These are phyloP conservation scores for Chlamydomonas sp. DNA, from an alignment of 139 green algal genomes.

Conservation along the genomic window DNA sequence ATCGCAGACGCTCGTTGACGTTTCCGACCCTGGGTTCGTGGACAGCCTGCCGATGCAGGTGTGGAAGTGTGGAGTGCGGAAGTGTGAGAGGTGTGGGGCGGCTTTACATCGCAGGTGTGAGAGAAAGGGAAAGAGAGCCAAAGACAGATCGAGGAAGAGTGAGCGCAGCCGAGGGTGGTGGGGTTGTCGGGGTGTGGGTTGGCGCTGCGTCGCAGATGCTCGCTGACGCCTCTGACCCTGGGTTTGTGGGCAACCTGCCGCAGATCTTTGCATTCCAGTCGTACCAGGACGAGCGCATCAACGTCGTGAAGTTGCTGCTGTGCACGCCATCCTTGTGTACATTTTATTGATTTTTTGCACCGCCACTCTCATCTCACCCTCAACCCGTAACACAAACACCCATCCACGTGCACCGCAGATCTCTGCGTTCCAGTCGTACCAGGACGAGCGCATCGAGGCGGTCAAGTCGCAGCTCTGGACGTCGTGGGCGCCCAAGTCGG, in stretches of 20 bases:
- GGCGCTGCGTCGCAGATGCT: conserved; percentile 40
- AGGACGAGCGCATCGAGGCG: conserved; percentile 30
- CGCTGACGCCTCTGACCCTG: conserved; percentile 36
- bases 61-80: background rate
- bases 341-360: no score
- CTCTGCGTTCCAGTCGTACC: conserved; percentile 46
- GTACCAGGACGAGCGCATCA: conserved; percentile 37
- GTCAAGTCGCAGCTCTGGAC: conserved; percentile 60
- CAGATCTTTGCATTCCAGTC: no score
- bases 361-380: no score
- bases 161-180: no score
- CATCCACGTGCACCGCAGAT: no score
- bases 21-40: conserved; percentile 34
- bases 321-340: conserved; percentile 67
- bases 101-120: no score
- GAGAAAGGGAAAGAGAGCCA: no score
- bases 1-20: conserved; percentile 42
- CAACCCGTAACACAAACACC: no score
- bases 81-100: background rate
- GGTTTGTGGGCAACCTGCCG: conserved; percentile 44
- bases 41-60: conserved; percentile 44
- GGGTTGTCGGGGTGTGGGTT: no score
- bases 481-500: conserved; percentile 57
- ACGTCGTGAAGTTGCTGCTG: conserved; percentile 44
- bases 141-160: no score